Percentiles rank a stretch among this genome's conserved stretches.
Conservation (phyloP, 345 rosid genomes). For the Aurinia saxatilis region DNA sequence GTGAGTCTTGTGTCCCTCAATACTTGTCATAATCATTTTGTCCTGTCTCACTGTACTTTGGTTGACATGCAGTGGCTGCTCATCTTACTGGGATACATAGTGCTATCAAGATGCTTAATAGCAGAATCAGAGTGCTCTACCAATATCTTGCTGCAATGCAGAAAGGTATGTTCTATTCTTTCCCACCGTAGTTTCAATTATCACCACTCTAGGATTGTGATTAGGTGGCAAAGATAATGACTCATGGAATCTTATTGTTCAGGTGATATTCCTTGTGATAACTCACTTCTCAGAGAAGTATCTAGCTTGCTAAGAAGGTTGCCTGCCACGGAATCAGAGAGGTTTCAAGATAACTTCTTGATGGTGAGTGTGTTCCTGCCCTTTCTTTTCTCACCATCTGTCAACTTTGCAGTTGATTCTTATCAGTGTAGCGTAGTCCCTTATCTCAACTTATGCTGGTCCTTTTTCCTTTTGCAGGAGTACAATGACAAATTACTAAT, state of each 20-base stretch:
- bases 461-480: conserved; percentile 46
- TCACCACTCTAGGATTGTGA: not conserved
- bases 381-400: too few relatives aligned
- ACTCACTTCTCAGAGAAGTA: conserved; percentile 86
- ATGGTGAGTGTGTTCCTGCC: conserved; percentile 56
- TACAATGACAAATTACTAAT: conserved; percentile 85
- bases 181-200: not conserved
- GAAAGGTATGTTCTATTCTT: conserved; percentile 46
- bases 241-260: conserved; percentile 21
- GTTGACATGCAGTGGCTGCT: conserved; percentile 76
- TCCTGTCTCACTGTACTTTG: not conserved
- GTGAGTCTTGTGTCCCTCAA: conserved; percentile 27
- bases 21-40: not conserved
- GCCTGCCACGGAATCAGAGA: conserved; percentile 92
- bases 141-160: conserved; percentile 88
- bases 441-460: not conserved
- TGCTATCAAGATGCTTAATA: conserved; percentile 97
- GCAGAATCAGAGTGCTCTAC: conserved; percentile 88
- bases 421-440: too few relatives aligned
- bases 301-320: conserved; percentile 89
- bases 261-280: conserved; percentile 93
- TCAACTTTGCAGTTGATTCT: too few relatives aligned
- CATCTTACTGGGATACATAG: conserved; percentile 96
- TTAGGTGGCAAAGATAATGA: not conserved
- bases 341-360: conserved; percentile 84